These are phyloP conservation scores for Xanthoconium separans DNA, from an alignment of 1,284 basidiomycete species.

Conservation along the genomic window DNA sequence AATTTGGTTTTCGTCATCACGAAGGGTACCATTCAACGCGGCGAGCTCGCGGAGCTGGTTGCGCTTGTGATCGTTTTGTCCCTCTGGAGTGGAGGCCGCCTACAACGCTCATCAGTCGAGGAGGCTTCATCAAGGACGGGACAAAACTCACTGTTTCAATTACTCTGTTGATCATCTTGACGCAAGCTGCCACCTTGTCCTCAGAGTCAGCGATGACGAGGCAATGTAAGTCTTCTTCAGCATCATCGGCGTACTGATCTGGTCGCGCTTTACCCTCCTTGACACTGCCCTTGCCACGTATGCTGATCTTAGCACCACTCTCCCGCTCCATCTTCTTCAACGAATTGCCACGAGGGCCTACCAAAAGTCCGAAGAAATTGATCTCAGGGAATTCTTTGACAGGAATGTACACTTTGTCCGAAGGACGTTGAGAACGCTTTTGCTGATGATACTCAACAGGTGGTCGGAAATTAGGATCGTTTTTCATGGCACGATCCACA, in stretches of 20 bases:
- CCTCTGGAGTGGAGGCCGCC: conserved; percentile 98
- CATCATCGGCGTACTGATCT: conserved; percentile 91
- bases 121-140: background rate
- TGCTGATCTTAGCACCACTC: conserved; percentile 97
- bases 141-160: conserved; percentile 86
- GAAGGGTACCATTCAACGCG: conserved; percentile 96
- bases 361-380: conserved; percentile 98
- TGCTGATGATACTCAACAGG: conserved; percentile 96
- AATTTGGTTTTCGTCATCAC: conserved; percentile 99
- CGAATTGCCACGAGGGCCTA: conserved; percentile 98
- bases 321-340: conserved; percentile 99
- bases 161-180: conserved; percentile 94
- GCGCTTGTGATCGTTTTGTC: conserved; percentile 99
- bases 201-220: conserved; percentile 93
- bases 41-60: conserved; percentile 98
- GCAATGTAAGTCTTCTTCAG: conserved; percentile 99
- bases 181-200: conserved; percentile 88
- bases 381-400: conserved; percentile 99
- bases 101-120: conserved; percentile 35
- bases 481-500: conserved; percentile 95
- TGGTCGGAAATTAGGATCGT: conserved; percentile 95
- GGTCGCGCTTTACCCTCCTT: conserved; percentile 97
- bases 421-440: conserved; percentile 86
- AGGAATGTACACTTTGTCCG: conserved; percentile 98
- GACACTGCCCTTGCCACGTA: conserved; percentile 96